Percentiles rank a stretch among this genome's conserved stretches.
Conservation (phyloP, 441 rosid genomes). For the Corymbia calophylla region DNA sequence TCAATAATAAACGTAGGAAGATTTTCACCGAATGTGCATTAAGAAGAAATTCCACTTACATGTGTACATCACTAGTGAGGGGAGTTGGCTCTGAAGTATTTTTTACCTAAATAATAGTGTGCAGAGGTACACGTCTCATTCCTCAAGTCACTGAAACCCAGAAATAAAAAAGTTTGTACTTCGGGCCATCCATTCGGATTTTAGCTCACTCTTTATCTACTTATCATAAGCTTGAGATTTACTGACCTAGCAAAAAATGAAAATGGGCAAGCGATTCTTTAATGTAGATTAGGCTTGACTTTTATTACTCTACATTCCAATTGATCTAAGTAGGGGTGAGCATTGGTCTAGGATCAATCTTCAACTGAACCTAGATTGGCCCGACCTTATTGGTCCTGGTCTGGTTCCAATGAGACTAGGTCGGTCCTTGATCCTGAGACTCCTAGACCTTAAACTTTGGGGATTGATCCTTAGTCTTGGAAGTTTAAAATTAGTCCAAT, state of each 20-base stretch:
- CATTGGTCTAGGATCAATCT: no score
- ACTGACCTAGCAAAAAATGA: neutral
- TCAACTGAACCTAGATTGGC: no score
- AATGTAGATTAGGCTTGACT: neutral
- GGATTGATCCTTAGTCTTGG: no score
- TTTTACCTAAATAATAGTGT: neutral
- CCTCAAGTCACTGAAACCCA: neutral
- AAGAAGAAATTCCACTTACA: neutral
- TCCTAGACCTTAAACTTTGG: no score
- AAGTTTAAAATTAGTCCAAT: no score
- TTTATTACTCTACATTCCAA: neutral
- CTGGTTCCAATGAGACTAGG: no score
- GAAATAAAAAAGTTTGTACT: no score
- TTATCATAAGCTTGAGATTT: neutral
- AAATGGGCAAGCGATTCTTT: neutral
- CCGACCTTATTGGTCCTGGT: no score
- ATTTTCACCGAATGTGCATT: no score
- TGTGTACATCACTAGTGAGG: neutral
- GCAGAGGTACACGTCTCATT: neutral
- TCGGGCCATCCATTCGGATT: neutral
- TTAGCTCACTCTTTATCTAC: neutral
- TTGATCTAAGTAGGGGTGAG: neutral
- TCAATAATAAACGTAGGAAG: neutral
- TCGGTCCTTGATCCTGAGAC: no score
- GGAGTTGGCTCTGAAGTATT: neutral